Percentiles rank a stretch among this genome's conserved stretches.
Evolutionary conservation across 345 rosid species (phyloP).

Genomic region (Lumnitzera littorea): DNA sequence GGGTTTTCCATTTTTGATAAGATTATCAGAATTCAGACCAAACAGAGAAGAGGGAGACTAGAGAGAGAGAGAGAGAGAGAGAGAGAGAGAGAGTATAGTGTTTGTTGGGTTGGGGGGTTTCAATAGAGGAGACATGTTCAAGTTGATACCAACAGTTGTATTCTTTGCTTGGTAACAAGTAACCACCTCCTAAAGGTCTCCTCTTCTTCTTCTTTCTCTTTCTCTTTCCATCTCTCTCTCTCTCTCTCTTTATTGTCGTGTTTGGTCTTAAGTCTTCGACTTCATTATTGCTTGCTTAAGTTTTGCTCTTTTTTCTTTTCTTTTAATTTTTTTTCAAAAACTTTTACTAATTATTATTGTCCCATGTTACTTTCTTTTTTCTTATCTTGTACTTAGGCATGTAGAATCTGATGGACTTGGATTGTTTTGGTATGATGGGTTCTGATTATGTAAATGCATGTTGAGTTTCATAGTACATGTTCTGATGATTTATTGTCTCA

Average conservation of each 20-base stretch:
- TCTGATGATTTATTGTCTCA: conserved; percentile 1
- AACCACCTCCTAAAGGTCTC: conserved; percentile 25
- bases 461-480: conserved; percentile 11
- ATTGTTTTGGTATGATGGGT: conserved; percentile 9
- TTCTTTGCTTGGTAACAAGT: conserved; percentile 22
- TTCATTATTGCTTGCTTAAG: neutral
- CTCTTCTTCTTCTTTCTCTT: neutral
- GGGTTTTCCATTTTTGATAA: too few relatives aligned
- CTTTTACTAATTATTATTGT: neutral
- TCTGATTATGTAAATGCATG: conserved; percentile 22
- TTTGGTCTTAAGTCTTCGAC: neutral
- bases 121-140: conserved; percentile 42
- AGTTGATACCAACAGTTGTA: conserved; percentile 33
- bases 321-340: neutral
- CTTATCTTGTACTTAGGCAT: neutral
- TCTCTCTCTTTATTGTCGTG: conserved; percentile 1
- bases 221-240: conserved; percentile 3
- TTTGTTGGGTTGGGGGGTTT: conserved; percentile 17
- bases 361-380: neutral
- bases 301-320: neutral
- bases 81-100: neutral
- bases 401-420: conserved; percentile 8
- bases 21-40: too few relatives aligned
- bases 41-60: neutral
- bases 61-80: neutral